Evolutionary conservation across 2,329 filamentous ascomycete species (phyloP).

Genomic region (Trichoderma atroviride): DNA sequence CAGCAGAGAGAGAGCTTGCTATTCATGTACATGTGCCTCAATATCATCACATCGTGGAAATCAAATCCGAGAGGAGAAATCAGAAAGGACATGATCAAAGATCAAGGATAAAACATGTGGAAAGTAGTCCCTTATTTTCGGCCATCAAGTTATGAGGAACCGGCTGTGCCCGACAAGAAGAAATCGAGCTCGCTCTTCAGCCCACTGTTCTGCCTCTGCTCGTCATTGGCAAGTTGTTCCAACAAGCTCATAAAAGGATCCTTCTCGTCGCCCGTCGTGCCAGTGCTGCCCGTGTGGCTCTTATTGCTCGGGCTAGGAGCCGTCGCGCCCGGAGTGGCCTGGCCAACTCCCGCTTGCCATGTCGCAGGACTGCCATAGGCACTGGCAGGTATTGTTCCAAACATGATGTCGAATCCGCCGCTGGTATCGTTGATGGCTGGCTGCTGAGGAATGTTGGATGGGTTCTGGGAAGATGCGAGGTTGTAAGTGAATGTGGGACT

Average conservation of each 20-base stretch:
- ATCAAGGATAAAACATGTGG: neutral
- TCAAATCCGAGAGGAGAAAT: neutral
- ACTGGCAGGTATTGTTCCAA: slow-evolving; percentile 57
- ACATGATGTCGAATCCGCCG: slow-evolving; percentile 61
- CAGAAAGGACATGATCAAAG: neutral
- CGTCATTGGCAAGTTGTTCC: slow-evolving; percentile 82
- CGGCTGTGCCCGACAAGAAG: slow-evolving; percentile 55
- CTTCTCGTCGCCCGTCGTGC: slow-evolving; percentile 61
- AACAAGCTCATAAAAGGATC: slow-evolving; percentile 79
- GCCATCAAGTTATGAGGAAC: neutral
- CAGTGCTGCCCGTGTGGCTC: slow-evolving; percentile 55
- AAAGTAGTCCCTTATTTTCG: neutral
- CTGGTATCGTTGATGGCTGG: slow-evolving; percentile 38
- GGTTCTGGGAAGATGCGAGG: slow-evolving; percentile 33
- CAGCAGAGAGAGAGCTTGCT: neutral
- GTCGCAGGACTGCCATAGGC: slow-evolving; percentile 55
- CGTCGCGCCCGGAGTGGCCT: slow-evolving; percentile 29
- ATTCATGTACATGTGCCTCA: neutral
- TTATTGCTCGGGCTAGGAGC: slow-evolving; percentile 48
- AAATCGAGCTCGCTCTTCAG: slow-evolving; percentile 77
- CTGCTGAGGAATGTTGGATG: slow-evolving; percentile 8
- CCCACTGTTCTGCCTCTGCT: slow-evolving; percentile 61
- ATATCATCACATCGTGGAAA: neutral
- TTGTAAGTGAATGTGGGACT: slow-evolving; percentile 44
- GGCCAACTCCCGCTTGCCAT: slow-evolving; percentile 48